phyloP scores from a whole-genome alignment of 495 filamentous ascomycete species.

The Aspergillus ellipticus region DNA sequence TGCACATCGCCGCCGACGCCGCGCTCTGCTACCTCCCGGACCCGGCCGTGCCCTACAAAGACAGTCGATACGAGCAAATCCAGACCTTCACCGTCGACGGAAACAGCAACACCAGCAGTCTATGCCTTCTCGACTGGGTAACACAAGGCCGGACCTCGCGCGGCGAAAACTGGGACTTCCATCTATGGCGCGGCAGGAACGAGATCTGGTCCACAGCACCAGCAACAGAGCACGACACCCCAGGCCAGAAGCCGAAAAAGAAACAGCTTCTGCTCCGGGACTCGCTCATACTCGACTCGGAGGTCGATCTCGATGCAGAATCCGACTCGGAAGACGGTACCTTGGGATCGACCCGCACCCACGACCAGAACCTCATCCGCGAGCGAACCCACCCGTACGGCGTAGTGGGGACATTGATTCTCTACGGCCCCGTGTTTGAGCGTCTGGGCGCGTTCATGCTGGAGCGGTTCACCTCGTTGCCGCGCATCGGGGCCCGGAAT shows the following conservation, averaged over 20 bases:
- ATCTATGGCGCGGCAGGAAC: slow-evolving; percentile 73
- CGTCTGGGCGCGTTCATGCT: slow-evolving; percentile 66
- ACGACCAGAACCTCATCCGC: slow-evolving; percentile 34
- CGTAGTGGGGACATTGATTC: slow-evolving; percentile 77
- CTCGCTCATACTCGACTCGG: slow-evolving; percentile 66
- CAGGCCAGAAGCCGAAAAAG: slow-evolving; percentile 18
- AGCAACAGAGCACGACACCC: slow-evolving; percentile 22
- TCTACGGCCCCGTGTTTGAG: slow-evolving; percentile 70
- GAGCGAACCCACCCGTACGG: slow-evolving; percentile 48
- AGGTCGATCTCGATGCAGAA: slow-evolving; percentile 28
- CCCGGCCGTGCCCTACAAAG: slow-evolving; percentile 82
- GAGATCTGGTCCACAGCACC: slow-evolving; percentile 63
- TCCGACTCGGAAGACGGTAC: slow-evolving; percentile 61
- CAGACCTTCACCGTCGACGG: slow-evolving; percentile 70
- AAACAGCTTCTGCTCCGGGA: slow-evolving; percentile 74
- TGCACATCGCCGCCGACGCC: slow-evolving; percentile 56
- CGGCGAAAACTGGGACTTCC: slow-evolving; percentile 87
- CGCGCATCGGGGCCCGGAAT: slow-evolving; percentile 79
- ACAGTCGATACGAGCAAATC: slow-evolving; percentile 74
- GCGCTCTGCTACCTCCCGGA: slow-evolving; percentile 91
- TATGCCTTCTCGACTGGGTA: slow-evolving; percentile 92
- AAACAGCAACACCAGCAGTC: slow-evolving; percentile 49
- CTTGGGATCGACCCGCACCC: too few species aligned
- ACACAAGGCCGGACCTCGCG: slow-evolving; percentile 78
- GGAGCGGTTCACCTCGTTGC: slow-evolving; percentile 67